Base-by-base conservation (phyloP, 257 asterid genomes). In the Haberlea rhodopensis region DNA sequence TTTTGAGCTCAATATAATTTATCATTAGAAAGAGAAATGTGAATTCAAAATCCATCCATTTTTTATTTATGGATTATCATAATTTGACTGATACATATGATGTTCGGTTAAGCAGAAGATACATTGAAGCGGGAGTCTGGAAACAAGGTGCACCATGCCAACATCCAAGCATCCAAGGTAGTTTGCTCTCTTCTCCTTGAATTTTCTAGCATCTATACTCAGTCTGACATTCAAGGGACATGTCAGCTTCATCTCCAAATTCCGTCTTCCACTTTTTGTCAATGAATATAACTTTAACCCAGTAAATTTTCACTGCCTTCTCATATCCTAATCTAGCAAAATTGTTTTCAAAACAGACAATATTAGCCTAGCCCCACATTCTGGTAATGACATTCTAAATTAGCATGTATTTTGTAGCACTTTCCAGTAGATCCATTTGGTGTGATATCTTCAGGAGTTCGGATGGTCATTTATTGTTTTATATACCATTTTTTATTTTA, bases 151-250 rank as follows among this genome's bases (percentile, higher is more conserved):
- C 98, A 88, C 46, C 86, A 84, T 82, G 91, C 84, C 11, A 91
- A 88, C 67, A 91, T 91, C 68, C 98, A 91, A 74, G 98, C 98
- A 43, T 89, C 98, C 8, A 91, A 91, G 98, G 98, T 91, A 66
- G 21, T 52, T 22, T 34, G 10, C 19, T 15, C 23, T 58, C 55
- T 18, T 60, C 61, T 45, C 2, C 31, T 28, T 24, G 2, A 48
- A 31, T 34, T 8, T 34, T 22, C 8, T 18, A 25, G 15, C 8
- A 9, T 53, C 20, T 48, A 57, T 45, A 24, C 55, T 13, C 23
- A 5, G 18, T 57, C 46, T 18, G 45, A 21, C 49, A 51, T n/a
- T 21, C 20, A 45, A 40, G 11, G 70, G 10, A 23, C 59, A 40
- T 18, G 43, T 19, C 18, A 43, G 15, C 10, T 23, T 27, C 21